A percentile compares a stretch with the other conserved stretches of the same genome.
These are phyloP conservation scores for Chaetothyriales sp. DNA, from an alignment of 2,329 filamentous ascomycete genomes.

Conservation along the genomic window DNA sequence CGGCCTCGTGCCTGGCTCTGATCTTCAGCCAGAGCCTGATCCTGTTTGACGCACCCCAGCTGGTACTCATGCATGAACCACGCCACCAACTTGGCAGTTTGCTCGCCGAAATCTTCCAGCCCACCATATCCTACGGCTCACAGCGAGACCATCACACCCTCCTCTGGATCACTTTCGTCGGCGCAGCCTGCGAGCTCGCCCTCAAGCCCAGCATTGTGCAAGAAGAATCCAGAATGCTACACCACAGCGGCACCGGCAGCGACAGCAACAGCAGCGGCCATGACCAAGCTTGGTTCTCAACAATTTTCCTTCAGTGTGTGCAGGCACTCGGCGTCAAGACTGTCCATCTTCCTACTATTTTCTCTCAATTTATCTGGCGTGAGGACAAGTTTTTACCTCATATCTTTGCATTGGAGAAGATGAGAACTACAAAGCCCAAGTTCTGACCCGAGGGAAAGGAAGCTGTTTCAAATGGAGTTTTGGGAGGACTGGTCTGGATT, in stretches of 20 bases:
- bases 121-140: background rate
- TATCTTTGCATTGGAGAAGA: background rate
- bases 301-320: background rate
- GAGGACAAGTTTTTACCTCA: background rate
- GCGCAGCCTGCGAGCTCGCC: background rate
- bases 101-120: background rate
- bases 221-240: background rate
- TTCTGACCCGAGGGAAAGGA: too few relatives aligned
- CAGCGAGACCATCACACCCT: background rate
- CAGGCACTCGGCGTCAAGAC: background rate
- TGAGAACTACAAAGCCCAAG: background rate
- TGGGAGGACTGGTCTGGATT: too few relatives aligned
- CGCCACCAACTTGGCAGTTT: background rate
- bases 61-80: background rate
- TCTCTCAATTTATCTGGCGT: background rate
- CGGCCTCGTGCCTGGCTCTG: background rate
- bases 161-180: background rate
- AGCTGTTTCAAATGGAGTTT: too few relatives aligned
- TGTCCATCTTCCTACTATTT: background rate
- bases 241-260: too few relatives aligned
- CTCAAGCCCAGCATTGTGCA: background rate
- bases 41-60: background rate
- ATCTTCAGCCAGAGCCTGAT: background rate
- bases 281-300: background rate
- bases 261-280: too few relatives aligned